These are phyloP conservation scores for Boletus edulis DNA, from an alignment of 768 basidiomycete species.

Conservation along the genomic window DNA sequence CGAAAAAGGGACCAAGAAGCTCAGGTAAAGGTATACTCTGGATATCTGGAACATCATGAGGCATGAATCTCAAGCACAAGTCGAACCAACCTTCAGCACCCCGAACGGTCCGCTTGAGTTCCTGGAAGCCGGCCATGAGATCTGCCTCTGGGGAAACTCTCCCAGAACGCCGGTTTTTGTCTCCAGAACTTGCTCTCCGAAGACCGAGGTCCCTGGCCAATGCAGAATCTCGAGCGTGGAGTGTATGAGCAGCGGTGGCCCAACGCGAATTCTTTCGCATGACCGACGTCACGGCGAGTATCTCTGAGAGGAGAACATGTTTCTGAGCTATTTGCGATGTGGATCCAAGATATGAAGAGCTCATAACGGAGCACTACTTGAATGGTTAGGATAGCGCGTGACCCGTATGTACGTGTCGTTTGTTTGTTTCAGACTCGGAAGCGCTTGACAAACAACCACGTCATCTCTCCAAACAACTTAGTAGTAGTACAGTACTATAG, in stretches of 20 bases:
- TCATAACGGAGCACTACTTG: conserved; percentile 11
- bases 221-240: conserved; percentile 60
- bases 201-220: conserved; percentile 75
- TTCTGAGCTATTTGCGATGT: conserved; percentile 47
- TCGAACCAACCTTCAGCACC: conserved; percentile 58
- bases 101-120: conserved; percentile 71
- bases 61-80: conserved; percentile 2
- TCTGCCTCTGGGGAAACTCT: conserved; percentile 71
- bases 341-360: conserved; percentile 8
- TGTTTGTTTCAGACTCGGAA: conserved; percentile 29
- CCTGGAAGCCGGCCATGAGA: conserved; percentile 87
- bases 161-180: conserved; percentile 40
- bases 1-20: conserved; percentile 85
- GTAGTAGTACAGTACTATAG: too few species aligned
- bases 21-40: conserved; percentile 52
- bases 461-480: too few species aligned
- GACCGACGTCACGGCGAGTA: conserved; percentile 83
- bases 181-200: conserved; percentile 53
- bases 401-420: conserved; percentile 7
- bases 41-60: conserved; percentile 51
- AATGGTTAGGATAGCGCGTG: neutral
- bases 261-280: conserved; percentile 99
- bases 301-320: conserved; percentile 86
- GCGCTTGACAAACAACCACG: conserved; percentile 25
- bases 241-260: conserved; percentile 71